Evolutionary conservation across 345 rosid species (phyloP).

Genomic region (Rhodamnia rubescens): DNA sequence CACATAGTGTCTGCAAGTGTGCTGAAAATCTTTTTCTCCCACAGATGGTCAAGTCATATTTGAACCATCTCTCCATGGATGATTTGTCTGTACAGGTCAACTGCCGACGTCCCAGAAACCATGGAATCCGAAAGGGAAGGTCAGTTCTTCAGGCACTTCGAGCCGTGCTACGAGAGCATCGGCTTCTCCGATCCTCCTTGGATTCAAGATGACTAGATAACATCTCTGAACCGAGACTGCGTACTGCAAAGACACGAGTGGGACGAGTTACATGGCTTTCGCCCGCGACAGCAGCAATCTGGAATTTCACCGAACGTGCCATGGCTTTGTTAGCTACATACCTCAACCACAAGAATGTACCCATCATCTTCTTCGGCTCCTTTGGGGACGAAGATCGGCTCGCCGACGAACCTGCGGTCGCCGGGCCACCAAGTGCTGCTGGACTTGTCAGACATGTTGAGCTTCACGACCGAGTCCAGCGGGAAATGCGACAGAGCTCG

Average conservation of each 20-base stretch:
- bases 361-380: constrained; percentile 42
- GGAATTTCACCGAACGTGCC: neutral
- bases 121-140: constrained; percentile 80
- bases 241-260: constrained; percentile 30
- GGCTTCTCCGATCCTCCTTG: constrained; percentile 59
- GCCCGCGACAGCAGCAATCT: neutral
- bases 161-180: constrained; percentile 54
- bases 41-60: too few species aligned
- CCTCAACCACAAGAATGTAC: constrained; percentile 71
- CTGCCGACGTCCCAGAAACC: constrained; percentile 51
- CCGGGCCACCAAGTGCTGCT: constrained; percentile 43
- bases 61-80: too few species aligned
- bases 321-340: neutral
- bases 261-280: neutral
- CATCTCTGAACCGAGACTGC: constrained; percentile 77
- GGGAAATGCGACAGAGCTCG: constrained; percentile 61
- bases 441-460: constrained; percentile 19
- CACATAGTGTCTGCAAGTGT: too few species aligned
- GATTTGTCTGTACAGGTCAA: neutral
- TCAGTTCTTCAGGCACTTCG: constrained; percentile 63
- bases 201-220: constrained; percentile 55
- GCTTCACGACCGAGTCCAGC: constrained; percentile 68
- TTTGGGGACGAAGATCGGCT: constrained; percentile 64
- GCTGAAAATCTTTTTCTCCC: too few species aligned
- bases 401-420: constrained; percentile 63